These are phyloP conservation scores for Avena eriantha DNA, from an alignment of 176 grass and related monocot genomes.

Conservation along the genomic window DNA sequence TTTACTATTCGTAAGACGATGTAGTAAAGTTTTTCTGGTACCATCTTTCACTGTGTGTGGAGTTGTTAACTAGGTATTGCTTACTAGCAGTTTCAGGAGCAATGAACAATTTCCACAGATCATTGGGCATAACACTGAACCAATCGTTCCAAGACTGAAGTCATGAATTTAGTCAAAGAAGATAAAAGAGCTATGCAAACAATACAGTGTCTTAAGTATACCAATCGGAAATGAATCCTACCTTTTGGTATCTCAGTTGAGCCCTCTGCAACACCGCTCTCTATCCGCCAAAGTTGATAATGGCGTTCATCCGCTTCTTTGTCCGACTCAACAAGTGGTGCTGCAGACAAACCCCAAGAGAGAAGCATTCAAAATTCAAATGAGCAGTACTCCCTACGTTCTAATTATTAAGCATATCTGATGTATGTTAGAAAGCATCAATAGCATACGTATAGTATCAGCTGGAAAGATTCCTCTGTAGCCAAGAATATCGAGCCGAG, in stretches of 20 bases:
- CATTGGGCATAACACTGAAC: background rate
- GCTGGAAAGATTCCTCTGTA: constrained; percentile 92
- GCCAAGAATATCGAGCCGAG: constrained; percentile 74
- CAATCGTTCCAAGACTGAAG: background rate
- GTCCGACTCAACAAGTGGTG: constrained; percentile 81
- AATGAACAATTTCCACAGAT: background rate
- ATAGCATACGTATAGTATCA: constrained; percentile 67
- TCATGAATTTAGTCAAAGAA: background rate
- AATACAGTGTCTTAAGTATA: background rate
- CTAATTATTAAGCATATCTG: background rate
- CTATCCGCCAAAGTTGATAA: constrained; percentile 80
- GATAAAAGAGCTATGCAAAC: background rate
- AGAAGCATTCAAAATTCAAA: constrained; percentile 3
- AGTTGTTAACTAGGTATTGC: background rate
- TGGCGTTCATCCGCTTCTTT: constrained; percentile 84
- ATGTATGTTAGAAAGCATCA: background rate
- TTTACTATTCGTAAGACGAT: background rate
- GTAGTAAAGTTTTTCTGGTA: background rate
- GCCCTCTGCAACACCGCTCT: constrained; percentile 83
- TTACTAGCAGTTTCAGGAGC: background rate
- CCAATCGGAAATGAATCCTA: constrained; percentile 24
- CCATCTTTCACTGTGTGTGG: background rate
- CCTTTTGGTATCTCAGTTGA: constrained; percentile 96
- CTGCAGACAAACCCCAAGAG: constrained; percentile 43
- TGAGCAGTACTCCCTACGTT: too few relatives aligned